phyloP scores from a whole-genome alignment of 78 protist genomes.

The Monosiga brevicollis region DNA sequence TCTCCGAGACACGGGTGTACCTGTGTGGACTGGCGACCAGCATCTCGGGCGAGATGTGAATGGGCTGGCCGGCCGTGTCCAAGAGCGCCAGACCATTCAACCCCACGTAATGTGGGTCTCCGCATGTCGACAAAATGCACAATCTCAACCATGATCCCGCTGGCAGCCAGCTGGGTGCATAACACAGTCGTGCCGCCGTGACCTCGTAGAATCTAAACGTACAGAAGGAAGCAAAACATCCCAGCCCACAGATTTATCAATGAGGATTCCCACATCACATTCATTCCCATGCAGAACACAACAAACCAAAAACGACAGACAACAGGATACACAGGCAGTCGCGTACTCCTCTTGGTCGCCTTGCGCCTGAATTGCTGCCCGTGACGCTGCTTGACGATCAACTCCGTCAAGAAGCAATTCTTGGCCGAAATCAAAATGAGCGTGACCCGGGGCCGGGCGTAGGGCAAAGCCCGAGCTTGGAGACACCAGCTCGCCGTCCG shows the following conservation, averaged over 20 bases:
- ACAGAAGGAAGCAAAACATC: background rate
- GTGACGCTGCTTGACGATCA: too few relatives aligned
- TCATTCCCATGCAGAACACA: background rate
- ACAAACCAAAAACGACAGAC: background rate
- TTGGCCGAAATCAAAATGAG: background rate
- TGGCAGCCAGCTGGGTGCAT: background rate
- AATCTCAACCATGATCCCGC: background rate
- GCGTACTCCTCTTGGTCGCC: too few relatives aligned
- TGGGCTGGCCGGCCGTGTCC: slow-evolving; percentile 10
- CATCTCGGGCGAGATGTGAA: background rate
- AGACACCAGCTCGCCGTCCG: slow-evolving; percentile 9
- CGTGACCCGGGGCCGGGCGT: slow-evolving; percentile 3
- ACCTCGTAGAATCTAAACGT: background rate
- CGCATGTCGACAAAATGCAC: slow-evolving; percentile 53
- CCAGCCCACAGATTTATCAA: too few relatives aligned
- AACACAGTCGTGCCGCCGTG: background rate
- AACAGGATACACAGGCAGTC: too few relatives aligned
- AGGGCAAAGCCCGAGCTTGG: background rate
- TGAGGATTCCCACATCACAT: too few relatives aligned
- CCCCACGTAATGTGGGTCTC: slow-evolving; percentile 68
- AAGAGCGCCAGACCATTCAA: slow-evolving; percentile 59
- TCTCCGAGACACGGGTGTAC: background rate
- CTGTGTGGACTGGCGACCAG: background rate
- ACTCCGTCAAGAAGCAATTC: background rate
- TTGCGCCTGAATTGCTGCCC: too few relatives aligned